Percentiles rank a stretch among this genome's conserved stretches.
Conservation (phyloP, 1,284 basidiomycete genomes). For the Puccinia polysora region DNA sequence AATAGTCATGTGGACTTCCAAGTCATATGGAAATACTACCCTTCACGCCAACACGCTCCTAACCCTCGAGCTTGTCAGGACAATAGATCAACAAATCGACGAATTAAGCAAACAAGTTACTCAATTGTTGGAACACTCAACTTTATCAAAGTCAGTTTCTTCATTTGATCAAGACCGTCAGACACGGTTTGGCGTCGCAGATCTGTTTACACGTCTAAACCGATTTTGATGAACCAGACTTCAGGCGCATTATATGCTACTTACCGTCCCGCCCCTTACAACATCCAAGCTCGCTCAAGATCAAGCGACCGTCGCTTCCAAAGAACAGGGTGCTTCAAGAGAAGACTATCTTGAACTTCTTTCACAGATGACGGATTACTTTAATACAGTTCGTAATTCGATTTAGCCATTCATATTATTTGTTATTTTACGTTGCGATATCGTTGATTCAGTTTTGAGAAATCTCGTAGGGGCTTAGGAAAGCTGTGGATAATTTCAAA, state of each 20-base stretch:
- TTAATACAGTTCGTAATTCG: slow-evolving; percentile 2
- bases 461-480: background rate
- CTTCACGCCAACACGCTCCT: background rate
- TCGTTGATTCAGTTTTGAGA: background rate
- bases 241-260: slow-evolving; percentile 5
- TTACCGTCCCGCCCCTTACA: slow-evolving; percentile 20
- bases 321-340: background rate
- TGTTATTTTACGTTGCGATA: background rate
- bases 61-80: background rate
- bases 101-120: slow-evolving; percentile 14
- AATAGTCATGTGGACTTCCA: slow-evolving; percentile 2
- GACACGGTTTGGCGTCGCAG: background rate
- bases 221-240: slow-evolving; percentile 17
- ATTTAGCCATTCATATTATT: background rate
- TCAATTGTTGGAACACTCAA: background rate
- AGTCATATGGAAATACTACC: background rate
- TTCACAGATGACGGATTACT: background rate
- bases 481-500: no score
- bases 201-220: background rate
- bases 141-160: background rate
- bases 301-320: background rate
- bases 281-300: slow-evolving; percentile 3
- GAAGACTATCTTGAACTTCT: slow-evolving; percentile 4
- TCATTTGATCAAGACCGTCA: background rate
- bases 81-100: slow-evolving; percentile 4